A percentile compares a stretch with the other conserved stretches of the same genome.
Conservation (phyloP, 2,329 filamentous ascomycete genomes). For the Geoglossum cookeanum region DNA sequence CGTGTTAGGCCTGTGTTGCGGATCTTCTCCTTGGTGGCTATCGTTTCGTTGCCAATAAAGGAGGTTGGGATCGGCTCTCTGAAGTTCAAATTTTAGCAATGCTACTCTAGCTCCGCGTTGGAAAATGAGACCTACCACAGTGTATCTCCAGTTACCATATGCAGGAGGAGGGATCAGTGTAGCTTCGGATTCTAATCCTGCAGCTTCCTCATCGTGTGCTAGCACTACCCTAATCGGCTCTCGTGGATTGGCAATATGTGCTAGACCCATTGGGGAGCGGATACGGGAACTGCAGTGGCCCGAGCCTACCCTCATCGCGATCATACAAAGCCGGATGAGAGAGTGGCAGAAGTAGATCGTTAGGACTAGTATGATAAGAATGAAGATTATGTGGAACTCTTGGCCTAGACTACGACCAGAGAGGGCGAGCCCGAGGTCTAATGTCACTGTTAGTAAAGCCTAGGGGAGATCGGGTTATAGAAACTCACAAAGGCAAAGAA, state of each 20-base stretch:
- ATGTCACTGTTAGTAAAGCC: not conserved
- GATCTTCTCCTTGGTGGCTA: not conserved
- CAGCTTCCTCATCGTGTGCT: constrained; percentile 53
- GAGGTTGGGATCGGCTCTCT: constrained; percentile 62
- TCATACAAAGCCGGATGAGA: constrained; percentile 52
- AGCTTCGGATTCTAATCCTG: constrained; percentile 18
- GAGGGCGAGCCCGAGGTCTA: constrained; percentile 56
- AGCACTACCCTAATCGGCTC: constrained; percentile 61
- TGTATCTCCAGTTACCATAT: constrained; percentile 70
- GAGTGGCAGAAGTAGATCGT: constrained; percentile 68
- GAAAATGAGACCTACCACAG: constrained; percentile 41
- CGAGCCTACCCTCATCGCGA: constrained; percentile 31
- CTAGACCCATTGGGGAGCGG: constrained; percentile 32
- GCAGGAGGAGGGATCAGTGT: constrained; percentile 51
- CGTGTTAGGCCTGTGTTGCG: not conserved
- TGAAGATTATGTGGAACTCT: constrained; percentile 62
- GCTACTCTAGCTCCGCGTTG: not conserved
- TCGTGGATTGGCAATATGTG: constrained; percentile 49
- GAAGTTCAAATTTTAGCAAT: constrained; percentile 4
- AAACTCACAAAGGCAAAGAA: constrained; percentile 5
- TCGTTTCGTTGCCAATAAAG: constrained; percentile 53
- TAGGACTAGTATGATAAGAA: constrained; percentile 55
- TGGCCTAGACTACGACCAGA: constrained; percentile 42
- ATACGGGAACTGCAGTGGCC: constrained; percentile 17
- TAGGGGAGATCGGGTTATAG: not conserved